phyloP scores from a whole-genome alignment of 306 rosid genomes.

The Quercus agrifolia region DNA sequence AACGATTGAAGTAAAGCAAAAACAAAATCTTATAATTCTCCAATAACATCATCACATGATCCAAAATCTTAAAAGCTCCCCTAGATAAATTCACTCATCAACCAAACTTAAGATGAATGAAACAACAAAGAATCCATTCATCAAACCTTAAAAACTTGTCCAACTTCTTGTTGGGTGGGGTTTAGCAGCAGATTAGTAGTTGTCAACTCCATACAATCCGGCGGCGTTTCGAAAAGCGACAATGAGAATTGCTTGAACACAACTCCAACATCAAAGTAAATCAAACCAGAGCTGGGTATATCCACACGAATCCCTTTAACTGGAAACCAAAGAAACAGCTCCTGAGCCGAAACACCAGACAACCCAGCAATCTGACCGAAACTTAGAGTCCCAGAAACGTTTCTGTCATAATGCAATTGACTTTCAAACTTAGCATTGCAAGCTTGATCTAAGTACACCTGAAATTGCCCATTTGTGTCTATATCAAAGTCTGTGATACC shows the following conservation, averaged over 20 bases:
- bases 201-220: conserved; percentile 50
- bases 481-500: conserved; percentile 56
- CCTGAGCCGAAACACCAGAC: conserved; percentile 72
- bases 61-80: neutral
- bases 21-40: no score
- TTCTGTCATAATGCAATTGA: conserved; percentile 72
- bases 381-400: conserved; percentile 64
- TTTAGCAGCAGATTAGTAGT: neutral
- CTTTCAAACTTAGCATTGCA: conserved; percentile 88
- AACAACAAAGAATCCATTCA: neutral
- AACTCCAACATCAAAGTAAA: conserved; percentile 80
- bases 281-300: conserved; percentile 72
- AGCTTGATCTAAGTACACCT: conserved; percentile 68
- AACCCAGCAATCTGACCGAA: conserved; percentile 58
- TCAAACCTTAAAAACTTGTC: conserved; percentile 37
- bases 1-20: no score
- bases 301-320: conserved; percentile 82
- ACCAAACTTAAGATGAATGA: no score
- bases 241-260: conserved; percentile 63
- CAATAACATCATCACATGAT: no score
- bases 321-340: conserved; percentile 79
- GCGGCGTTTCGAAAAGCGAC: conserved; percentile 80
- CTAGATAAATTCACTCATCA: no score
- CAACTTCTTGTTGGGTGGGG: neutral
- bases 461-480: conserved; percentile 42